phyloP scores from a whole-genome alignment of 2,329 filamentous ascomycete species.

The Hirsutella rhossiliensis region DNA sequence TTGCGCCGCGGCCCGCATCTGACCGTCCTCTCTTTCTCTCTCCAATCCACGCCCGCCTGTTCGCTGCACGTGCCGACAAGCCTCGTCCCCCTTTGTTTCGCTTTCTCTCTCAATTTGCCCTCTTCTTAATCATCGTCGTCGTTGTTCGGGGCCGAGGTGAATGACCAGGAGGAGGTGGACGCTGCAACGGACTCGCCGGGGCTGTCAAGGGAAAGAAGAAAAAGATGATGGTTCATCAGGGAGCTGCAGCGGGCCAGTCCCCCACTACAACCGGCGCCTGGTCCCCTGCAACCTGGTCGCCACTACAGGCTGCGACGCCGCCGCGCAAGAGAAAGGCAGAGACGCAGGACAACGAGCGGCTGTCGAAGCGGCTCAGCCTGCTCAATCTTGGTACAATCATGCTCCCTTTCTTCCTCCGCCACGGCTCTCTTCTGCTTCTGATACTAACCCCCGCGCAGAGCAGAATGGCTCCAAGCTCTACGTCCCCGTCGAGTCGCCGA shows the following conservation, averaged over 20 bases:
- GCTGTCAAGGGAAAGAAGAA: background rate
- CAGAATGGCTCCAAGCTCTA: slow-evolving; percentile 52
- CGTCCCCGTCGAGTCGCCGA: slow-evolving; percentile 46
- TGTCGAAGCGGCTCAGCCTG: slow-evolving; percentile 73
- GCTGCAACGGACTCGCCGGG: background rate
- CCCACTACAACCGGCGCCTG: background rate
- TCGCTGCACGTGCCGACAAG: too few relatives aligned
- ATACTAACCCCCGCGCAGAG: slow-evolving; percentile 30
- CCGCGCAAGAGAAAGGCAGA: slow-evolving; percentile 49
- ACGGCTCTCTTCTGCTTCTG: too few relatives aligned
- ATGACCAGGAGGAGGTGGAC: background rate
- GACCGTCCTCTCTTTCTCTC: background rate
- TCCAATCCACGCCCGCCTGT: background rate
- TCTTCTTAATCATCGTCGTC: too few relatives aligned
- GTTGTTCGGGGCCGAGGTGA: too few relatives aligned
- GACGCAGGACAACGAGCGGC: slow-evolving; percentile 52
- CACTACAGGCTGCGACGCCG: background rate
- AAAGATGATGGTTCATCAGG: background rate
- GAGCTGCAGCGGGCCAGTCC: background rate
- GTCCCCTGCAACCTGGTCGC: background rate
- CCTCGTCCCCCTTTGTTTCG: too few relatives aligned
- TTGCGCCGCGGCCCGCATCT: slow-evolving; percentile 3
- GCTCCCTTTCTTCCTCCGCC: background rate
- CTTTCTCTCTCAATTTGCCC: too few relatives aligned
- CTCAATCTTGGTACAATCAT: slow-evolving; percentile 63